Percentiles rank a stretch among this genome's conserved stretches.
These are phyloP conservation scores for Fusarium sp. DNA, from an alignment of 2,329 filamentous ascomycete genomes.

Conservation along the genomic window DNA sequence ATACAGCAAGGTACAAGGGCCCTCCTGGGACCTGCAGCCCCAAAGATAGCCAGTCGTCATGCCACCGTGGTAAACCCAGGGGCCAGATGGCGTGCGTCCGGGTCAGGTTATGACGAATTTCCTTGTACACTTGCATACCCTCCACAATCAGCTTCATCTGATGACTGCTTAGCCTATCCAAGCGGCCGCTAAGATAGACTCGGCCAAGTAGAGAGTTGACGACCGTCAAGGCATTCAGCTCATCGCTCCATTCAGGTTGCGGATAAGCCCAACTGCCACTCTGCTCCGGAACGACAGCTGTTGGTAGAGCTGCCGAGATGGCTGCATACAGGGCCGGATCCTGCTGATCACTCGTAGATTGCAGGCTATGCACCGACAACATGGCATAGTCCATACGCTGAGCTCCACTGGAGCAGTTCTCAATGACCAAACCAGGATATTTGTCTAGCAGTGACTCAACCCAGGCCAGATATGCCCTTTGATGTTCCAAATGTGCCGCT, in stretches of 20 bases:
- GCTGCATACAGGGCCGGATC: not conserved
- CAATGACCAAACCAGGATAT: not conserved
- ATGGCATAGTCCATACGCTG: not conserved
- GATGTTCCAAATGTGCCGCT: not conserved
- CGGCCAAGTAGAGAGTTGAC: not conserved
- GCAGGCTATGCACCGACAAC: not conserved
- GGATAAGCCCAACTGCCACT: not conserved
- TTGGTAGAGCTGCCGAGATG: not conserved
- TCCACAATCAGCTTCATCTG: not conserved
- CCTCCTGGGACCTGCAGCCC: too few species aligned
- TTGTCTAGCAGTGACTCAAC: not conserved
- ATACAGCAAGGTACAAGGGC: not conserved
- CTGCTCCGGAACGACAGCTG: not conserved
- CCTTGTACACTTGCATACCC: not conserved
- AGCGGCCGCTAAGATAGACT: not conserved
- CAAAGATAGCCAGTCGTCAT: not conserved
- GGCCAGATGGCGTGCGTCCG: not conserved
- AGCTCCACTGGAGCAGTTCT: not conserved
- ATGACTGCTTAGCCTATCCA: not conserved
- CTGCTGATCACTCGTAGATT: not conserved
- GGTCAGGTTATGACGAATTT: not conserved
- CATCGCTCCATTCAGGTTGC: not conserved
- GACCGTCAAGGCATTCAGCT: not conserved
- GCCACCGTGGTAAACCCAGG: not conserved
- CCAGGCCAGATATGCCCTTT: not conserved